Percentiles rank a stretch among this genome's conserved stretches.
Evolutionary conservation across 1,284 basidiomycete genomes (phyloP).

Genomic region (Naganishia liquefaciens): DNA sequence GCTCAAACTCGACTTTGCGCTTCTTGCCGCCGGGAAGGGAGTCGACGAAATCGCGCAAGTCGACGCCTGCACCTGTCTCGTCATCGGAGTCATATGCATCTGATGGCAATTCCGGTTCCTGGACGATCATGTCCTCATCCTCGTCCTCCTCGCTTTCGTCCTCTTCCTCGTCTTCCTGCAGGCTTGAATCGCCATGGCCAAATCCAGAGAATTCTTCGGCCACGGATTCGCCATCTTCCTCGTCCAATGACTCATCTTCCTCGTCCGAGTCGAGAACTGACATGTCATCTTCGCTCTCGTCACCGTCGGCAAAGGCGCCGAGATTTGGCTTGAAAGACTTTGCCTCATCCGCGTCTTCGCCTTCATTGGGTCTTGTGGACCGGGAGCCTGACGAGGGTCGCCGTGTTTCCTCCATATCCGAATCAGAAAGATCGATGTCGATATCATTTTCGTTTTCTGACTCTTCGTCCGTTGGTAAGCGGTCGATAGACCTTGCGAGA

Average conservation of each 20-base stretch:
- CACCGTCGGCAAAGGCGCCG: constrained; percentile 30
- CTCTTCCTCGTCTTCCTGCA: constrained; percentile 30
- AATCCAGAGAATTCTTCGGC: constrained; percentile 23
- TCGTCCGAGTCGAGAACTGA: constrained; percentile 36
- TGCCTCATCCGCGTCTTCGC: constrained; percentile 67
- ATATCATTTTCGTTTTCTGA: constrained; percentile 37
- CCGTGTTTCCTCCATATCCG: constrained; percentile 35
- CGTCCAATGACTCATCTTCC: constrained; percentile 36
- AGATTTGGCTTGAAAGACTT: constrained; percentile 45
- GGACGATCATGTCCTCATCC: constrained; percentile 57
- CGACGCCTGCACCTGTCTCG: constrained; percentile 60
- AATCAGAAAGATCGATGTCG: constrained; percentile 32
- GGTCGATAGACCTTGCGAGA: constrained; percentile 23
- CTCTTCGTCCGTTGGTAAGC: constrained; percentile 40
- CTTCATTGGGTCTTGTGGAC: constrained; percentile 20
- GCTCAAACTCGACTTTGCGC: constrained; percentile 35
- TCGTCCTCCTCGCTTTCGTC: constrained; percentile 37
- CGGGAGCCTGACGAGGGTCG: constrained; percentile 1
- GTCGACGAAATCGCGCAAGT: constrained; percentile 72
- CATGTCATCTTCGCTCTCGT: constrained; percentile 38
- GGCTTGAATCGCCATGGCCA: constrained; percentile 8
- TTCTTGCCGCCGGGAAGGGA: constrained; percentile 77
- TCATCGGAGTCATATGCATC: constrained; percentile 56
- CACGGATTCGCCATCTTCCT: constrained; percentile 22
- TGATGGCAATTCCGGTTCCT: constrained; percentile 34